Evolutionary conservation across 2,329 filamentous ascomycete genomes (phyloP).

Genomic region (Ophiostoma triangulosporum): DNA sequence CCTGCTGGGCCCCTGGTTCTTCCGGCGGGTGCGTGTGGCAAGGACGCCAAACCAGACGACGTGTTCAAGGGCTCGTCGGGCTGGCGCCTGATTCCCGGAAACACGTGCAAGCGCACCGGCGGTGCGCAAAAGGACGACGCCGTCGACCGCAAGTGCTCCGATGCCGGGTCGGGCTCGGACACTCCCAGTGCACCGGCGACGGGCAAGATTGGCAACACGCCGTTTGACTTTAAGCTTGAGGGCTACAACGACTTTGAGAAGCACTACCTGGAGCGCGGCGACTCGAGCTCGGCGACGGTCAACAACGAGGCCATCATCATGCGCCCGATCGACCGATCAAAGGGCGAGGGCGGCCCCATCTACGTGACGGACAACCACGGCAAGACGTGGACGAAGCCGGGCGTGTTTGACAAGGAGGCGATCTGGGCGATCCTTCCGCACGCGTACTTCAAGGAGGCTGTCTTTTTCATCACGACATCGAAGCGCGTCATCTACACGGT

Average conservation of each 20-base stretch:
- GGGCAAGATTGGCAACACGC: constrained; percentile 51
- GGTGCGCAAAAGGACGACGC: constrained; percentile 55
- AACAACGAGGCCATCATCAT: constrained; percentile 59
- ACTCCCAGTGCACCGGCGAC: constrained; percentile 37
- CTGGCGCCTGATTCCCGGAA: constrained; percentile 81
- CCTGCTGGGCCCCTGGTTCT: constrained; percentile 46
- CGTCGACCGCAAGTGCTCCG: constrained; percentile 62
- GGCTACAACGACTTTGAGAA: constrained; percentile 38
- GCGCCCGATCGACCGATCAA: constrained; percentile 29
- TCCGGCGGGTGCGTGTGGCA: constrained; percentile 58
- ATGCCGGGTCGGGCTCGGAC: constrained; percentile 42
- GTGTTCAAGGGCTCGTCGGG: constrained; percentile 78
- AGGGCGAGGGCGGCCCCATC: constrained; percentile 45
- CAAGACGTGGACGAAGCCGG: constrained; percentile 58
- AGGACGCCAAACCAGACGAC: constrained; percentile 46
- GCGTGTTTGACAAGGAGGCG: constrained; percentile 53
- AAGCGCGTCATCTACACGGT: constrained; percentile 64
- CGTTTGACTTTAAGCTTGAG: constrained; percentile 43
- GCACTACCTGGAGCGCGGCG: constrained; percentile 67
- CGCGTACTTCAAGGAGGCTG: constrained; percentile 65
- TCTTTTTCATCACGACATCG: constrained; percentile 67
- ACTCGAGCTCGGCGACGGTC: constrained; percentile 37
- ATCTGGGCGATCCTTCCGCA: constrained; percentile 65
- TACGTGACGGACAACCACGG: constrained; percentile 76
- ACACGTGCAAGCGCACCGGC: constrained; percentile 50